Percentiles rank a stretch among this genome's conserved stretches.
phyloP scores from a whole-genome alignment of 2,329 filamentous ascomycete genomes.

The Penicillium sp. region DNA sequence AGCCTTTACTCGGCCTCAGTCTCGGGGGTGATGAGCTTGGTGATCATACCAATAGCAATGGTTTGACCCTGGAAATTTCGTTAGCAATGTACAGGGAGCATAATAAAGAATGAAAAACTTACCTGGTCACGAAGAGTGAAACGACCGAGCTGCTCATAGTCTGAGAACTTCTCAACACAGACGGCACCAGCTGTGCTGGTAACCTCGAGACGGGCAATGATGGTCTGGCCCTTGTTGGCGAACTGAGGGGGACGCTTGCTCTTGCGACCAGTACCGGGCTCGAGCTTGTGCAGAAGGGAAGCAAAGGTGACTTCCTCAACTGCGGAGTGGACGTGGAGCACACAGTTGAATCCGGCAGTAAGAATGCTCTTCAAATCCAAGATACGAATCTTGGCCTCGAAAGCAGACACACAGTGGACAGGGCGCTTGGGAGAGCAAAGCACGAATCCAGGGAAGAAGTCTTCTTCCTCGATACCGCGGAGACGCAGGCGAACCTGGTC shows the following conservation, averaged over 20 bases:
- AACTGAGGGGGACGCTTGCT: conserved; percentile 92
- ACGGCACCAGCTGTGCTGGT: conserved; percentile 82
- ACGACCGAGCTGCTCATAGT: conserved; percentile 90
- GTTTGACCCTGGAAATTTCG: conserved; percentile 76
- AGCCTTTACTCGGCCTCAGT: conserved; percentile 14
- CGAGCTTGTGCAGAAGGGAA: conserved; percentile 84
- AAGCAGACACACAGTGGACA: conserved; percentile 84
- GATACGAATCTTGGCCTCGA: conserved; percentile 96
- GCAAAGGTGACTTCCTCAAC: conserved; percentile 97
- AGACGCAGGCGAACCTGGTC: conserved; percentile 92
- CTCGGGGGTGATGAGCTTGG: conserved; percentile 67
- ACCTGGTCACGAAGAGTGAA: conserved; percentile 90
- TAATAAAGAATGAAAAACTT: conserved; percentile 32
- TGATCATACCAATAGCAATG: conserved; percentile 99
- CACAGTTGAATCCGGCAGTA: conserved; percentile 94
- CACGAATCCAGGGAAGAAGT: conserved; percentile 92
- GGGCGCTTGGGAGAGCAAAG: conserved; percentile 92
- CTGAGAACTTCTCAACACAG: conserved; percentile 92
- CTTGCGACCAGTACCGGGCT: conserved; percentile 91
- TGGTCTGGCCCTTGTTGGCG: conserved; percentile 75
- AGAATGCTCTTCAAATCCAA: conserved; percentile 93
- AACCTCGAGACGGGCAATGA: conserved; percentile 89
- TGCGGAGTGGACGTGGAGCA: conserved; percentile 93
- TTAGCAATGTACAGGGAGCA: conserved; percentile 15
- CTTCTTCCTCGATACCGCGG: conserved; percentile 95